Conservation (phyloP, 345 rosid genomes). For the Eucalyptus regnans region DNA sequence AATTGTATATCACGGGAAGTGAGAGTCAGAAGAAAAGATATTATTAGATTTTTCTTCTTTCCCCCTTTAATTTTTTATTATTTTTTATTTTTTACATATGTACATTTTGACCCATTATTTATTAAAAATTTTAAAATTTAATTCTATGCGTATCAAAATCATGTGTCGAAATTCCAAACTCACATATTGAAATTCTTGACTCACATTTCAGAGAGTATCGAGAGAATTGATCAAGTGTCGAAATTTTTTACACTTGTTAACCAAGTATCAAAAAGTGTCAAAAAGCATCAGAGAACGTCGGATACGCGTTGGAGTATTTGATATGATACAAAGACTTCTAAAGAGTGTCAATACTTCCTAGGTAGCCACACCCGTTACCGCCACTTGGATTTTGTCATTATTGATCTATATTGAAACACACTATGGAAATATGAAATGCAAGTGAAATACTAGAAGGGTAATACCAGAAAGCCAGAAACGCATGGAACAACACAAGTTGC, state of each 20-base stretch:
- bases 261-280: accelerated
- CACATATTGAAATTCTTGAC: accelerated
- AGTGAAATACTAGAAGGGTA: accelerated
- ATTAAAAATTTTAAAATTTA: no score
- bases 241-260: accelerated
- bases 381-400: no score
- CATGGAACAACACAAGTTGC: no score
- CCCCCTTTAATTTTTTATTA: no score
- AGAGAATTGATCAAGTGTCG: accelerated
- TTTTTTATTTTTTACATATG: accelerated
- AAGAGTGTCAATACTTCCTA: accelerated
- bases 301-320: accelerated
- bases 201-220: accelerated
- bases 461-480: no score
- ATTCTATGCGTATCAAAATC: accelerated
- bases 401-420: no score
- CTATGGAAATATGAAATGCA: no score
- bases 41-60: no score
- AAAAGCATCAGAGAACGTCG: accelerated
- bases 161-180: accelerated
- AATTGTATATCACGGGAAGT: no score
- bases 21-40: accelerated
- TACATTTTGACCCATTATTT: no score
- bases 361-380: accelerated
- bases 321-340: accelerated